A percentile compares a stretch with the other conserved stretches of the same genome.
Conservation (phyloP, 2,329 filamentous ascomycete species). For the Penicillium sp. region DNA sequence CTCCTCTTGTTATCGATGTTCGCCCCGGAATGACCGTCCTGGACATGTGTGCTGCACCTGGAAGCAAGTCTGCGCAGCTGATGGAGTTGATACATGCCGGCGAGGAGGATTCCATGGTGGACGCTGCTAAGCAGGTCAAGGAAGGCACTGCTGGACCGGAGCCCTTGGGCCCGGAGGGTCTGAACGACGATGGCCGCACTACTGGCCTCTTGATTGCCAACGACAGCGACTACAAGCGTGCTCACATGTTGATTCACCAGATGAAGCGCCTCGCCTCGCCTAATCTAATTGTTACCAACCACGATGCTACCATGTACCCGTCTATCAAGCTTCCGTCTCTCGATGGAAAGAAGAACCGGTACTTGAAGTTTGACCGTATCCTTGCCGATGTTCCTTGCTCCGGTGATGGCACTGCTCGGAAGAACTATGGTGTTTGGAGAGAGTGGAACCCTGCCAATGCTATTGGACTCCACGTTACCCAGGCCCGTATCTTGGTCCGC, state of each 20-base stretch:
- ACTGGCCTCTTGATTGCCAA: conserved; percentile 94
- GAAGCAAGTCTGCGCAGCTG: conserved; percentile 93
- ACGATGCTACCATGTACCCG: conserved; percentile 94
- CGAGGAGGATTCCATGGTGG: conserved; percentile 80
- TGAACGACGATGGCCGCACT: conserved; percentile 75
- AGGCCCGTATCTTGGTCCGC: conserved; percentile 84
- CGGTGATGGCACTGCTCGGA: conserved; percentile 88
- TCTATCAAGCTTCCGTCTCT: conserved; percentile 77
- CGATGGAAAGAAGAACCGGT: conserved; percentile 60
- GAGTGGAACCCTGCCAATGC: conserved; percentile 89
- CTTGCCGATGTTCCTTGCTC: conserved; percentile 96
- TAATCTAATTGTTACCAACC: conserved; percentile 94
- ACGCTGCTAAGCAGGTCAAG: conserved; percentile 64
- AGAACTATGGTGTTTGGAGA: conserved; percentile 92
- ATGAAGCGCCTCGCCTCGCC: conserved; percentile 95
- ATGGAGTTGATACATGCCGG: conserved; percentile 91
- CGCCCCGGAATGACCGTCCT: conserved; percentile 88
- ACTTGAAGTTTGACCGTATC: conserved; percentile 95
- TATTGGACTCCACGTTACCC: conserved; percentile 80
- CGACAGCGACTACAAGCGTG: conserved; percentile 93
- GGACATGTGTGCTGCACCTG: conserved; percentile 94
- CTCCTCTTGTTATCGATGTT: conserved; percentile 87
- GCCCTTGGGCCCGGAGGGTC: conserved; percentile 49
- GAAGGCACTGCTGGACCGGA: conserved; percentile 58
- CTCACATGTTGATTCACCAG: conserved; percentile 96